Conservation (phyloP, 352 stramenopile species). For the Phytophthora niederhauseri region DNA sequence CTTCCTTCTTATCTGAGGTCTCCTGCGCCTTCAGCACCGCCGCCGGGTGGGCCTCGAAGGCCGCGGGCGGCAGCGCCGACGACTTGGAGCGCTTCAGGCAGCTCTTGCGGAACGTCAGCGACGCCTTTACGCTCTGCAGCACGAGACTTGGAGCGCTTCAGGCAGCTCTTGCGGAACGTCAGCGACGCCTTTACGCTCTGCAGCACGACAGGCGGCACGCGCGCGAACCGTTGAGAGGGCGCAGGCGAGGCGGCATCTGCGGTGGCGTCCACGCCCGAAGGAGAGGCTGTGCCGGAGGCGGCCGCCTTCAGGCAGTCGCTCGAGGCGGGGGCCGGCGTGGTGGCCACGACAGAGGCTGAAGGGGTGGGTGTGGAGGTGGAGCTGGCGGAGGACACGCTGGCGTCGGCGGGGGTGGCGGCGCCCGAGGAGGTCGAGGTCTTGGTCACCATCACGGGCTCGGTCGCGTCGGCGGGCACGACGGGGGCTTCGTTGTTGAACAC, state of each 20-base stretch:
- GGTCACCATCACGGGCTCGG: constrained; percentile 39
- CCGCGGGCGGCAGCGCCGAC: constrained; percentile 41
- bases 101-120: constrained; percentile 66
- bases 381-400: constrained; percentile 37
- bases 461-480: constrained; percentile 18
- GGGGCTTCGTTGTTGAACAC: constrained; percentile 70
- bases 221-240: constrained; percentile 34
- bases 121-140: constrained; percentile 59
- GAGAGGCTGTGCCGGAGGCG: constrained; percentile 10
- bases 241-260: background rate
- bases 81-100: constrained; percentile 76
- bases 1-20: constrained; percentile 12
- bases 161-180: constrained; percentile 67
- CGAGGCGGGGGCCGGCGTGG: constrained; percentile 19
- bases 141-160: constrained; percentile 78
- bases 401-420: constrained; percentile 24
- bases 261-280: constrained; percentile 31
- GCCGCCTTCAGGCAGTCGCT: constrained; percentile 37
- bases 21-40: background rate
- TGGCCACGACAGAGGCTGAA: constrained; percentile 35
- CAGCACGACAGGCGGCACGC: constrained; percentile 49
- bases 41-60: constrained; percentile 10
- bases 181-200: constrained; percentile 60
- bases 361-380: constrained; percentile 34
- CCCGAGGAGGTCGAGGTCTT: constrained; percentile 41